Evolutionary conservation across 2,329 filamentous ascomycete genomes (phyloP), one percentile per base, ranked within the genome.

Genomic region (Pseudofabraea citricarpa): DNA sequence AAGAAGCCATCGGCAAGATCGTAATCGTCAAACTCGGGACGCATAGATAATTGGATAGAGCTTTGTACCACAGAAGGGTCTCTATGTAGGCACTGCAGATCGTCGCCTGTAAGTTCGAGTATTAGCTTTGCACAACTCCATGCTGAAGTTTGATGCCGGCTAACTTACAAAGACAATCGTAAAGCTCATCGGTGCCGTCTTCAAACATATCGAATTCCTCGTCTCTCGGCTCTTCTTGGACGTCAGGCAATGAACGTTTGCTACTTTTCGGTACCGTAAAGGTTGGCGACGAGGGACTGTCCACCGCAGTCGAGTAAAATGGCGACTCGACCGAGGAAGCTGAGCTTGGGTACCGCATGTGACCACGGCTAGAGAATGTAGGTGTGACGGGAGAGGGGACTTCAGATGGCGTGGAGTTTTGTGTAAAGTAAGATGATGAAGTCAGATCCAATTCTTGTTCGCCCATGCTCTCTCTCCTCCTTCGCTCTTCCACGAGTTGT

Each of bases 211-310:
- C 66, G 39, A 72, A 70, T 41, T 75, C 73, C 21, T 82, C 77
- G 18, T 85, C 85, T 42, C 75, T 77, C 2, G 85, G 82, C 57
- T 95, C 90, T 63, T 96, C 90, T 57, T 90, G 79, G 16, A 96
- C 85, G 56, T 93, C 87, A 13, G 88, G 85, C 49, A 96, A 72
- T 41, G 74, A 75, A 47, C 79, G 75, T 65, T 87, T 87, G 56
- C 74, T 72, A 0, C 77, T 69, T 51, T 81, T 78, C 49, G 68
- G 66, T 43, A 65, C 68, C 29, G 67, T 66, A 46, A 70, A 72
- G 40, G 68, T 74, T 46, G 74, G 83, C 47, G 73, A 83, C 43
- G 73, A 83, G 48, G 73, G 83, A 46, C 66, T 66, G 53, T 81
- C 80, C 53, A 67, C 67, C 4, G 63, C 59, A 16, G 74, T 68